These are phyloP conservation scores for Trametes gibbosa DNA, from an alignment of 768 basidiomycete genomes.

Conservation along the genomic window DNA sequence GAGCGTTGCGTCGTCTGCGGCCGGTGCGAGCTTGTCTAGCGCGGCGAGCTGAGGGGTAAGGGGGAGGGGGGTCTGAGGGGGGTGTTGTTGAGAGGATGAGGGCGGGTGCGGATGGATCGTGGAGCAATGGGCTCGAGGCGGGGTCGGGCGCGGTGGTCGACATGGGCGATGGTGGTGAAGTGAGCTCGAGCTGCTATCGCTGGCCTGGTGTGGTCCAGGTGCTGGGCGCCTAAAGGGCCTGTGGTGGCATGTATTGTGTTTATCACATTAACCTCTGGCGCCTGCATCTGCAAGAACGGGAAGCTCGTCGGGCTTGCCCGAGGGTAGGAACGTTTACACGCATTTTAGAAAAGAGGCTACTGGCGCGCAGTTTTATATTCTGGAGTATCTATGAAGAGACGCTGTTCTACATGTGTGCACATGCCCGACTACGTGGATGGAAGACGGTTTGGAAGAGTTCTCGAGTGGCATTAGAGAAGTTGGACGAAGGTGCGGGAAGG, in stretches of 20 bases:
- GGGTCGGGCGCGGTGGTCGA: constrained; percentile 8
- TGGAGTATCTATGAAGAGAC: no score
- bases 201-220: constrained; percentile 1
- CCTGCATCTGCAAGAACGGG: no score
- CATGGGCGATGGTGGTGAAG: constrained; percentile 10
- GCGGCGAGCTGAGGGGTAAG: constrained; percentile 59
- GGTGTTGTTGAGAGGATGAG: constrained; percentile 20
- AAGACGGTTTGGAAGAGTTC: no score
- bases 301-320: no score
- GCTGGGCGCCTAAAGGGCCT: neutral
- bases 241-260: neutral
- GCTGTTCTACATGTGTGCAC: no score
- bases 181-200: neutral
- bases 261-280: constrained; percentile 7
- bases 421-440: no score
- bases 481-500: no score
- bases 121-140: constrained; percentile 2
- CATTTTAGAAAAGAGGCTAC: no score
- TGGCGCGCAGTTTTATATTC: no score
- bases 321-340: no score
- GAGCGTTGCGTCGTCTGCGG: constrained; percentile 32
- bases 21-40: constrained; percentile 32
- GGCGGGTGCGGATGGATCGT: constrained; percentile 9
- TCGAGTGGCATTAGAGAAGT: no score
- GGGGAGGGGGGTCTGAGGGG: constrained; percentile 64